Conservation (phyloP, 108 stramenopile genomes). For the Discostella stelligeroides region DNA sequence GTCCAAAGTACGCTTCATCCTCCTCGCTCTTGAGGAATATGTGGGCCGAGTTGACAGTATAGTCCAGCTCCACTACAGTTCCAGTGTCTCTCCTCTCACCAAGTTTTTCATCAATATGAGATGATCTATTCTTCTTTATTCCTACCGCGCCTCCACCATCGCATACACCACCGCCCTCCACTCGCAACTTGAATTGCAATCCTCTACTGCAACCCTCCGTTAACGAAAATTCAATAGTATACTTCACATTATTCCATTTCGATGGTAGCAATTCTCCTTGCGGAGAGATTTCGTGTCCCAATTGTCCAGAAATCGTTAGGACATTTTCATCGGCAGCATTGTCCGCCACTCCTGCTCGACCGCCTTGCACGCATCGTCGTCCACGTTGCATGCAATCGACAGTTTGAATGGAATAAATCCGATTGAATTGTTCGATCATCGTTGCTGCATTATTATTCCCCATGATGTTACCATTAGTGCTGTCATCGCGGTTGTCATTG, state of each 20-base stretch:
- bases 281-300: constrained; percentile 21
- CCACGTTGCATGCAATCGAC: constrained; percentile 16
- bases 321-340: constrained; percentile 16
- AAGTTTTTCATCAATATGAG: constrained; percentile 6
- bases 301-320: constrained; percentile 21
- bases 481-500: background rate
- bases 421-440: constrained; percentile 27
- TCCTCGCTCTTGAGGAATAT: constrained; percentile 9
- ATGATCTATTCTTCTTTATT: constrained; percentile 1
- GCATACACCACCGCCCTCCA: constrained; percentile 7
- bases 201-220: background rate
- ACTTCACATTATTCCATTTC: constrained; percentile 13
- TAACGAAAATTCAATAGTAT: constrained; percentile 21
- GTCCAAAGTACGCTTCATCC: constrained; percentile 53
- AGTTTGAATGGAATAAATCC: constrained; percentile 36
- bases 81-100: background rate
- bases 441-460: background rate
- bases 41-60: constrained; percentile 37
- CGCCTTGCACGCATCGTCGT: background rate
- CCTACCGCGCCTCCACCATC: background rate
- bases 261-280: constrained; percentile 11
- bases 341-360: background rate
- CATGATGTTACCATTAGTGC: background rate
- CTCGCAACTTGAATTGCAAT: background rate
- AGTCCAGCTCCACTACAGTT: background rate